These are phyloP conservation scores for Botryotinia globosa DNA, from an alignment of 2,329 filamentous ascomycete species.

Conservation along the genomic window DNA sequence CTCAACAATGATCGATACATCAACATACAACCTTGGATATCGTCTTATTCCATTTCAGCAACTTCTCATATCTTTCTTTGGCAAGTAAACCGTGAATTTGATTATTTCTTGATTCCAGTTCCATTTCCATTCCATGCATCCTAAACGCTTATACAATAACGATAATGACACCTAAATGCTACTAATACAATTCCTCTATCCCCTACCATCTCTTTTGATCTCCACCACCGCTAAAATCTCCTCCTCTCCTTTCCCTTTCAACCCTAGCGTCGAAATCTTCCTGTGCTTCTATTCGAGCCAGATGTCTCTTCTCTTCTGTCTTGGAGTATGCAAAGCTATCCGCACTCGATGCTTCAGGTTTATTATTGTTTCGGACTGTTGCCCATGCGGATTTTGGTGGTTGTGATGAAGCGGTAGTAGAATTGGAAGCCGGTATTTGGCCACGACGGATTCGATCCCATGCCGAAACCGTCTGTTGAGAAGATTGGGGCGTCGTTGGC, in stretches of 20 bases:
- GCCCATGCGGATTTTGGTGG: conserved; percentile 22
- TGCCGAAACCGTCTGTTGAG: conserved; percentile 26
- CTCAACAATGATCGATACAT: no score
- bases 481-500: conserved; percentile 13
- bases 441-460: conserved; percentile 38
- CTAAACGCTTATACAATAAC: neutral
- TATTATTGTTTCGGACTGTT: conserved; percentile 20
- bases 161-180: neutral
- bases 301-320: conserved; percentile 27
- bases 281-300: conserved; percentile 33
- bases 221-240: conserved; percentile 31
- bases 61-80: no score
- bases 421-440: conserved; percentile 17
- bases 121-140: neutral
- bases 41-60: no score
- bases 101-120: neutral
- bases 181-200: neutral
- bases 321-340: conserved; percentile 34
- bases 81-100: neutral
- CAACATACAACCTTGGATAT: no score
- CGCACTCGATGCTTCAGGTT: conserved; percentile 18
- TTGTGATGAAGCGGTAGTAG: conserved; percentile 13
- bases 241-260: conserved; percentile 37
- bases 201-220: conserved; percentile 32
- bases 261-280: conserved; percentile 39